These are phyloP conservation scores for Geopyxis carbonaria DNA, from an alignment of 495 filamentous ascomycete species.

Conservation along the genomic window DNA sequence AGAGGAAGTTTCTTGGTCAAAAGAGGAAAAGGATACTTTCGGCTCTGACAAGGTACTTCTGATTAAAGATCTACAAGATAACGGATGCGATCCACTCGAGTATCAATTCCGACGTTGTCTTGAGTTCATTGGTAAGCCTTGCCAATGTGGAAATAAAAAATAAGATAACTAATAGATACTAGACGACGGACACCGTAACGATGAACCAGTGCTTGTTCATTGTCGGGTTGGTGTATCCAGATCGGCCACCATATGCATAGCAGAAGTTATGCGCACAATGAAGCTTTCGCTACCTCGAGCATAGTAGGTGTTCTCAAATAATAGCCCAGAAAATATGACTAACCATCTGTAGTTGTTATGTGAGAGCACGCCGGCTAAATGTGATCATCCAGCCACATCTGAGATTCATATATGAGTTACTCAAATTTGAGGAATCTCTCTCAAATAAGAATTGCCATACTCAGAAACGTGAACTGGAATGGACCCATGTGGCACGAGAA, in stretches of 20 bases:
- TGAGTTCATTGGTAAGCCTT: conserved; percentile 68
- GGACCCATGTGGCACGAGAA: conserved; percentile 73
- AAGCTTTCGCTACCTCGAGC: conserved; percentile 75
- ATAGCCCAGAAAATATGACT: conserved; percentile 4
- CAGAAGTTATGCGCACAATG: conserved; percentile 76
- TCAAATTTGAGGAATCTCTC: conserved; percentile 82
- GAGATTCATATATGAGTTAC: conserved; percentile 48
- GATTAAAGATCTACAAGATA: conserved; percentile 79
- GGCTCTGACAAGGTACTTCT: conserved; percentile 56
- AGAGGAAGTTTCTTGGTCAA: conserved; percentile 65
- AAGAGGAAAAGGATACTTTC: conserved; percentile 48
- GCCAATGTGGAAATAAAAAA: conserved; percentile 4
- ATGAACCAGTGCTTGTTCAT: conserved; percentile 81
- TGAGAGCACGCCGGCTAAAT: conserved; percentile 69
- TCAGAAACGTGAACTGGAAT: conserved; percentile 66
- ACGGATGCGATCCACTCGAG: conserved; percentile 82
- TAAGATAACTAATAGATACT: conserved; percentile 6
- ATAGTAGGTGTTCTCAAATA: conserved; percentile 54
- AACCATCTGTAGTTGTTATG: conserved; percentile 50
- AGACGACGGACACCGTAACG: conserved; percentile 60
- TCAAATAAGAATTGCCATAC: conserved; percentile 26
- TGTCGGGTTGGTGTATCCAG: conserved; percentile 91
- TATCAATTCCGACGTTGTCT: conserved; percentile 76
- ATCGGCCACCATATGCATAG: conserved; percentile 93
- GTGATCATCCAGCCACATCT: conserved; percentile 49